Evolutionary conservation across 2,329 filamentous ascomycete species (phyloP), one percentile per base, ranked within the genome.

Genomic region (Mycocentrospora acerina): DNA sequence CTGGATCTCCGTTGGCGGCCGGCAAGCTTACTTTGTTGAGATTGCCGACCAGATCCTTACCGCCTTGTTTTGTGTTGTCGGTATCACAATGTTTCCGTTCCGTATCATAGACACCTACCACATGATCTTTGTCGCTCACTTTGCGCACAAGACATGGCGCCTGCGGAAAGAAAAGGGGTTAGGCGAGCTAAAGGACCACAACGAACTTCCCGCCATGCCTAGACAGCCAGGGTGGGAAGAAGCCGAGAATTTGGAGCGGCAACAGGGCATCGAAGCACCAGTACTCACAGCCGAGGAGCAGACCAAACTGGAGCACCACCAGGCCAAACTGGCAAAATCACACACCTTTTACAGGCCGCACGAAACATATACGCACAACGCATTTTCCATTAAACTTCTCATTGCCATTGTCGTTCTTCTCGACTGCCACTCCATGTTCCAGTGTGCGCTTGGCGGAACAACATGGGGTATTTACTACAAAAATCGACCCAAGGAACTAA

Each of bases 341-440:
- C 88, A 94, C 62, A 90, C 86, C 5, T 94, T 91, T 67, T 94
- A 93, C 73, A 90, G 90, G 53, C 88, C 88, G 0, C 85, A 93
- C 65, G 88, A 94, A 65, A 94, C 88, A 0, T 75, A 80, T n/a
- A 94, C 88, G 0, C 88, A 94, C 61, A 75, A 81, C 59, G 85
- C 88, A 0, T 94, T 94, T 46, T 88, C 88, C 0, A 71, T 90
- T 2, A 76, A 78, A 22, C 74, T 89, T 3, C 80, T 93, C 27
- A 78, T 93, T 28, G 80, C 85, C 40, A 82, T 91, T 42, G 82
- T 91, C 10, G 74, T 87, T 12, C 71, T 94, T 4, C 76, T 93
- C 5, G 88, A 94, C 64, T 83, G 78, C 46, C 88, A 94, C 66
- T 89, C 85, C 11, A 74, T 86, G 36, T 78, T 94, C 35, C 88